These are phyloP conservation scores for Aspergillus saccharolyticus DNA, from an alignment of 495 filamentous ascomycete species.

Conservation along the genomic window DNA sequence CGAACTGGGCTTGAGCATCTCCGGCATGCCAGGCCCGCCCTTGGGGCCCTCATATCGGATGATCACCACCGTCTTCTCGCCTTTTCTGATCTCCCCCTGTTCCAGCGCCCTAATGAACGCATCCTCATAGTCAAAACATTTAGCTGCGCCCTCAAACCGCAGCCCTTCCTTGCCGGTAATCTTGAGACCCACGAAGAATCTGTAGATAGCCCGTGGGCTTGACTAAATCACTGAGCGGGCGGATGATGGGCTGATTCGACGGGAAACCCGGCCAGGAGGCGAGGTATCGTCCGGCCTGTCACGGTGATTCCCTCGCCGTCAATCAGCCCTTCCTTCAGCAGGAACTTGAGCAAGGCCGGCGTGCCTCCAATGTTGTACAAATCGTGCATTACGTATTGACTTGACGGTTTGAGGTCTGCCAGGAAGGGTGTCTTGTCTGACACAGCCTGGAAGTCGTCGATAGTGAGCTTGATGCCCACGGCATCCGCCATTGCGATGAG, in stretches of 20 bases:
- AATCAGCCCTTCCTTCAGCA: constrained; percentile 83
- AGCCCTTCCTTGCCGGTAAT: constrained; percentile 97
- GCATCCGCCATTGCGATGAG: constrained; percentile 91
- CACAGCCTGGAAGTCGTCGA: constrained; percentile 95
- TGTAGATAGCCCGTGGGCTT: constrained; percentile 93
- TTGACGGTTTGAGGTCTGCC: constrained; percentile 91
- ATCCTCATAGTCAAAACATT: constrained; percentile 81
- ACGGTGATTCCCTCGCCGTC: constrained; percentile 85
- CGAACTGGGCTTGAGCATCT: constrained; percentile 7
- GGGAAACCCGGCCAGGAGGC: constrained; percentile 72
- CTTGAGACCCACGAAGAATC: constrained; percentile 87
- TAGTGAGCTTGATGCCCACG: constrained; percentile 85
- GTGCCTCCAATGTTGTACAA: constrained; percentile 85
- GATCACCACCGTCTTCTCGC: constrained; percentile 94
- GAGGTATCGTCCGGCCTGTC: constrained; percentile 88
- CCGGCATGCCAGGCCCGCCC: constrained; percentile 93
- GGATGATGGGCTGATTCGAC: constrained; percentile 80
- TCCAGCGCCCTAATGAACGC: constrained; percentile 74
- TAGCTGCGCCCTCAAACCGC: constrained; percentile 81
- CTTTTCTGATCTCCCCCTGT: constrained; percentile 81
- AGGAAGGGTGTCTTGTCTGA: constrained; percentile 87
- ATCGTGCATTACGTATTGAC: constrained; percentile 94
- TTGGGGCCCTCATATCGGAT: constrained; percentile 96
- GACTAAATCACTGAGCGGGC: constrained; percentile 82
- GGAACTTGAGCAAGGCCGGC: constrained; percentile 81